These are phyloP conservation scores for Naganishia sp. DNA, from an alignment of 1,284 basidiomycete species.

Conservation along the genomic window DNA sequence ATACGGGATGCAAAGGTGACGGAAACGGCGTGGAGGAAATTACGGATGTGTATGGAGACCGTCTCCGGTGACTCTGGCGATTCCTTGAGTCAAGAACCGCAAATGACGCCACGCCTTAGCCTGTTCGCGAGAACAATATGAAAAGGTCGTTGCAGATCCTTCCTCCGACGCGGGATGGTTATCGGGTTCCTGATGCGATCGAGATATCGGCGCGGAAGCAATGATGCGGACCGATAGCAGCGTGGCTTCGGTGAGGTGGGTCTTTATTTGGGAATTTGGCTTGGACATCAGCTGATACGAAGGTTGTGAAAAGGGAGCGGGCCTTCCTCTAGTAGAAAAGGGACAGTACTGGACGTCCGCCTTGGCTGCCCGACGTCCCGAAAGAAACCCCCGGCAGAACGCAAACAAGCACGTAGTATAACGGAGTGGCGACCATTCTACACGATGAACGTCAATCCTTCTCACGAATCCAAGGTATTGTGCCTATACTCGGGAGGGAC, in stretches of 20 bases:
- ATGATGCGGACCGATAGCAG: not conserved
- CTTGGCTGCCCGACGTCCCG: too few relatives aligned
- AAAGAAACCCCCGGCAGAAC: not conserved
- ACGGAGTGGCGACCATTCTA: not conserved
- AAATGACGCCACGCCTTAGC: too few relatives aligned
- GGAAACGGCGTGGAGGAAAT: not conserved
- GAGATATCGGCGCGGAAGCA: not conserved
- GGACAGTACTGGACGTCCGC: too few relatives aligned
- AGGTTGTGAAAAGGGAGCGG: not conserved
- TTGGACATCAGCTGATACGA: conserved; percentile 4
- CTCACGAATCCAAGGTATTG: conserved; percentile 71
- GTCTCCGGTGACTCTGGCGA: too few relatives aligned
- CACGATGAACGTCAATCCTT: conserved; percentile 6
- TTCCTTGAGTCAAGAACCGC: too few relatives aligned
- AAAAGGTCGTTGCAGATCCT: conserved; percentile 1
- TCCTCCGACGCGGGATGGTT: not conserved
- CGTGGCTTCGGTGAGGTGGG: too few relatives aligned
- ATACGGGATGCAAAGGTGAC: not conserved
- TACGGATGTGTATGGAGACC: not conserved
- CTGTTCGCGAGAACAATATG: not conserved
- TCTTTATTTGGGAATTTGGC: not conserved
- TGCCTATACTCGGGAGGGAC: conserved; percentile 83
- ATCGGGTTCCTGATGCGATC: conserved; percentile 5
- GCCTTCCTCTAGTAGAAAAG: too few relatives aligned
- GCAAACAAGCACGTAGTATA: too few relatives aligned